Evolutionary conservation across 192 early-diverging fungal species (phyloP), one percentile per base, ranked within the genome.

Genomic region (Coemansia sp.): DNA sequence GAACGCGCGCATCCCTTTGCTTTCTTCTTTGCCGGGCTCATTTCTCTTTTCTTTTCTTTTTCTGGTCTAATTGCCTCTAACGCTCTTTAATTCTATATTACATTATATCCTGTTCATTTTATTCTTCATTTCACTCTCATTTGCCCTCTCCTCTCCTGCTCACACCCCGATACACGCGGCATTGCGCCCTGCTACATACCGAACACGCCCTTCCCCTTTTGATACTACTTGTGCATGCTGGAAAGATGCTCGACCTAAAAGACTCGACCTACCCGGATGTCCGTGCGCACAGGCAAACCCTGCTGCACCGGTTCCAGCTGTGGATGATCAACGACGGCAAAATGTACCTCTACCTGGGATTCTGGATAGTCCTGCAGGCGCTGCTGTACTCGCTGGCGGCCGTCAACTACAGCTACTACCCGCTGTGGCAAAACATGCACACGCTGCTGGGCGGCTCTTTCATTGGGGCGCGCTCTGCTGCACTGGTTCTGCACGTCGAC

Each of bases 401-500:
- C 32, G 73, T 86, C 62, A 84, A 86, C 60, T 86, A 78, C 51
- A 62, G 61, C 14, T 81, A 77, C 66, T 72, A 68, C 19, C 79
- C 81, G 55, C 67, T 78, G 56, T 80, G 79, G 58, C 50, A 54
- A 11, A 75, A 53, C 25, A 62, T 81, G 46, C 70, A 80, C 20
- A 10, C 41, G 1, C 32, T 76, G 19, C 60, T 86, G 22, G 84
- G 84, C 22, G 51, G 73, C 24, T 75, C 78, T 1, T 81, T 81
- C n/a, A 52, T 79, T 4, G 72, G 65, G 9, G 84, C 84, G 17
- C 82, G 84, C 35, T 76, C 80, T 11, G 67, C 81, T 3, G 84
- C 84, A 8, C 53, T 86, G 36, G 83, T 80, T 2, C 78, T 95
- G 50, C 89, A 94, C 62, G 66, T 90, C 34, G 80, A 90, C 72